phyloP scores from a whole-genome alignment of 2,329 filamentous ascomycete species.

The Pseudogymnoascus sp. region DNA sequence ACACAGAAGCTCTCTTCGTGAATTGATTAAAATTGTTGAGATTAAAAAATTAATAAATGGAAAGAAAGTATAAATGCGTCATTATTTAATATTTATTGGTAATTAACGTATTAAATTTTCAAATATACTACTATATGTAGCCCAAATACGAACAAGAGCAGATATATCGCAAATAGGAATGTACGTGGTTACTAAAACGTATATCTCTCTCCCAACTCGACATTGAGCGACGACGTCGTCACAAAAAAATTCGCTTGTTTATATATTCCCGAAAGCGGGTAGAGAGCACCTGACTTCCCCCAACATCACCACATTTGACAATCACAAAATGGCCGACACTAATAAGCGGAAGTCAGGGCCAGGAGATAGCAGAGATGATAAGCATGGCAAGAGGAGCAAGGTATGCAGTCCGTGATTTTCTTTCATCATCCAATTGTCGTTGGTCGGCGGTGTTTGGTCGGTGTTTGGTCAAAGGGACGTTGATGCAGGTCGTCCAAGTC shows the following conservation, averaged over 20 bases:
- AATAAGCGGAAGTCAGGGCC: conserved; percentile 21
- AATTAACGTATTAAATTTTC: not conserved
- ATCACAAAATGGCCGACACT: conserved; percentile 19
- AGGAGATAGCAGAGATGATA: conserved; percentile 15
- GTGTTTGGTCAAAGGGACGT: not conserved
- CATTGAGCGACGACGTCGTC: conserved; percentile 1
- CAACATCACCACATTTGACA: not conserved
- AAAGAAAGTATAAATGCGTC: no score
- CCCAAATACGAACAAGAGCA: not conserved
- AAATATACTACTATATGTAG: not conserved
- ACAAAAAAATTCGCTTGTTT: conserved; percentile 2
- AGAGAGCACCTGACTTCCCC: not conserved
- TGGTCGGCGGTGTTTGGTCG: not conserved
- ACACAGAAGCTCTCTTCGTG: not conserved
- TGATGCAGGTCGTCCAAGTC: not conserved
- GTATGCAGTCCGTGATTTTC: conserved; percentile 13
- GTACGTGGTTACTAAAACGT: not conserved
- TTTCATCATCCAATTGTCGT: not conserved
- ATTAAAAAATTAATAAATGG: not conserved
- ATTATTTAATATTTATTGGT: not conserved
- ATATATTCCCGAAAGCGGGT: not conserved
- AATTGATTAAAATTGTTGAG: not conserved
- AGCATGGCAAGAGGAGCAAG: conserved; percentile 22
- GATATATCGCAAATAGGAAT: not conserved
- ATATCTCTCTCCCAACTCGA: not conserved